phyloP scores from a whole-genome alignment of 148 eudicot species.

The Silene latifolia region DNA sequence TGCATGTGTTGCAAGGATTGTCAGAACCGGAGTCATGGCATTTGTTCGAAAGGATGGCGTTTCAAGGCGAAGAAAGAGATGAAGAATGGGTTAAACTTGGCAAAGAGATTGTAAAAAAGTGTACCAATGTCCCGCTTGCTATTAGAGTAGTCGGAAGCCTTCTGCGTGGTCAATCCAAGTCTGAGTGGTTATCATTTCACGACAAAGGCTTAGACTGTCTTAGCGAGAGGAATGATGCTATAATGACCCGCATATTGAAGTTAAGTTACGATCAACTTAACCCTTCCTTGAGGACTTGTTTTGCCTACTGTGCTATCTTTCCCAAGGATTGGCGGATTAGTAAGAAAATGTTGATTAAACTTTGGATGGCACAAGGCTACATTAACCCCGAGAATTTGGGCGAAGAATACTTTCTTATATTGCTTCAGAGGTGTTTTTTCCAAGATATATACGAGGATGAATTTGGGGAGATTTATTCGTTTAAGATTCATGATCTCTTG shows the following conservation, averaged over 20 bases:
- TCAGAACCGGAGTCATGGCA: neutral
- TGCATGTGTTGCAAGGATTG: slow-evolving; percentile 3
- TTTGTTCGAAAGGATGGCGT: neutral
- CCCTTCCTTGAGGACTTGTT: neutral
- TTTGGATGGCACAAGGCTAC: slow-evolving; percentile 25
- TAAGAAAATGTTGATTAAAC: slow-evolving; percentile 1
- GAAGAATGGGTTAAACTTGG: slow-evolving; percentile 10
- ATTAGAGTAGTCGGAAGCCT: slow-evolving; percentile 20
- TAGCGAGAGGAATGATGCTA: neutral
- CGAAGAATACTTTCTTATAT: neutral
- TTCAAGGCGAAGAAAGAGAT: neutral
- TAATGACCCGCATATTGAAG: slow-evolving; percentile 5
- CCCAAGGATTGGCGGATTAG: slow-evolving; percentile 6
- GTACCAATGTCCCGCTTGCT: slow-evolving; percentile 25
- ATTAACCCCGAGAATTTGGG: slow-evolving; percentile 6
- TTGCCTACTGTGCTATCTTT: slow-evolving; percentile 18
- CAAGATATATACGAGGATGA: neutral
- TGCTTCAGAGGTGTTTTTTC: slow-evolving; percentile 21
- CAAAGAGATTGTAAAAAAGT: slow-evolving; percentile 16
- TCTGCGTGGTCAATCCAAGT: neutral
- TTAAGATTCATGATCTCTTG: slow-evolving; percentile 6
- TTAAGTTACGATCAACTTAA: slow-evolving; percentile 6
- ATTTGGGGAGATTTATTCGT: neutral
- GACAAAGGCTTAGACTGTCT: slow-evolving; percentile 7
- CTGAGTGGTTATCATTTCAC: slow-evolving; percentile 9